Evolutionary conservation across 306 rosid species (phyloP), one percentile per base, ranked within the genome.

Genomic region (Bauhinia variegata): DNA sequence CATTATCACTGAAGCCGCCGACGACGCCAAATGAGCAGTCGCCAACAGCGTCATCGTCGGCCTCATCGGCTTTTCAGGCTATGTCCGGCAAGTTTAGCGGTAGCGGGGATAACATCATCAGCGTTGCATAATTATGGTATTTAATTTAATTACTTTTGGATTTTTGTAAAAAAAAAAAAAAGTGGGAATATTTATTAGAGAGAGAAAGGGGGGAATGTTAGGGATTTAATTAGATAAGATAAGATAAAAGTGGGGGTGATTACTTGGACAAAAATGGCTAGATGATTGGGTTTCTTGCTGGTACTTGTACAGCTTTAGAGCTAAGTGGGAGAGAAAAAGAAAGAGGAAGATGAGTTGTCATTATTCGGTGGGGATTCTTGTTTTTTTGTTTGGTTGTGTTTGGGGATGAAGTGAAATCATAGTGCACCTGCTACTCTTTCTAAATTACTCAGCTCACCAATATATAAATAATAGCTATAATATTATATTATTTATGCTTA

Each of bases 21-120:
- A 11, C 78, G 7, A 49, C 81, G 1, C 60, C 88, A 0, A 73
- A 63, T 4, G 86, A 80, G n/a, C 75, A 60, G 54, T 77, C 95
- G 0, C 38, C 86, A 58, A 50, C 74, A 0, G n/a, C 78, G 6
- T 63, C 79, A 5, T 34, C 64, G 0, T 37, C 83, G 0, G 57
- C 82, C 13, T 28, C 91, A 5, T 73, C 93, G 0, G 41, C 84
- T 66, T 89, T 87, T 55, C 86, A 82, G 72, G 49, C 75, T 37
- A 78, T 87, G 80, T 60, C 96, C 2, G 85, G 81, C 5, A 78
- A 78, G 59, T 84, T 77, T 63, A 47, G 61, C 41, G 59, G 72
- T 9, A 77, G 85, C 38, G 92, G 91, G 10, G 96, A 92, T 65
- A 75, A 82, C 56, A 86, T 89, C 50, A 86, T 92, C 8, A 87